Percentiles rank a stretch among this genome's conserved stretches.
These are phyloP conservation scores for Ramichloridium luteum DNA, from an alignment of 2,329 filamentous ascomycete species.

Conservation along the genomic window DNA sequence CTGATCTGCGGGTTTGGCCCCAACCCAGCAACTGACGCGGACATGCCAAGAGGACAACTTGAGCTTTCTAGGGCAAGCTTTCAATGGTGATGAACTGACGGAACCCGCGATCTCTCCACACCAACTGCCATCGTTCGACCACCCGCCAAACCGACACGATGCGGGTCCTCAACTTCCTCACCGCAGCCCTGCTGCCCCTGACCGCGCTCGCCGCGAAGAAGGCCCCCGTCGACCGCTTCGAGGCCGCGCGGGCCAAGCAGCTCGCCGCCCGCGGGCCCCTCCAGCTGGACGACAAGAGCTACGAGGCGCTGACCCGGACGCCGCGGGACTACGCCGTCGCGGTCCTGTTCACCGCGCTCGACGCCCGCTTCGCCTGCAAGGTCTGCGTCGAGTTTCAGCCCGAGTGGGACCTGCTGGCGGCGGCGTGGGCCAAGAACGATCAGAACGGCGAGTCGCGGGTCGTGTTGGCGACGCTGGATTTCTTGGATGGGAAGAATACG, in stretches of 20 bases:
- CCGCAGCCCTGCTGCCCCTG: constrained; percentile 47
- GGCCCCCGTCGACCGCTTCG: constrained; percentile 48
- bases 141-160: constrained; percentile 37
- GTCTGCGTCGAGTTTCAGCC: constrained; percentile 86
- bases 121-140: background rate
- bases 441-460: constrained; percentile 59
- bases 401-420: constrained; percentile 79
- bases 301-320: constrained; percentile 59
- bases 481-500: constrained; percentile 65
- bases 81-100: too few relatives aligned
- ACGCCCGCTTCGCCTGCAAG: constrained; percentile 69
- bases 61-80: too few relatives aligned
- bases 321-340: constrained; percentile 76
- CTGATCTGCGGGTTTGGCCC: too few relatives aligned
- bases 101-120: background rate
- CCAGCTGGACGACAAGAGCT: constrained; percentile 65
- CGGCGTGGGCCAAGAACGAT: constrained; percentile 79
- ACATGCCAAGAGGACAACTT: constrained; percentile 1
- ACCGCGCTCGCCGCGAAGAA: constrained; percentile 52
- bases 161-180: constrained; percentile 53
- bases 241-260: constrained; percentile 56
- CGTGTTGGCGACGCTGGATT: constrained; percentile 78
- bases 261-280: constrained; percentile 50
- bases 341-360: constrained; percentile 76
- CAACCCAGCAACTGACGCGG: too few relatives aligned